phyloP scores from a whole-genome alignment of 1,139 yeast genomes.

The Yamadazyma dendronema region DNA sequence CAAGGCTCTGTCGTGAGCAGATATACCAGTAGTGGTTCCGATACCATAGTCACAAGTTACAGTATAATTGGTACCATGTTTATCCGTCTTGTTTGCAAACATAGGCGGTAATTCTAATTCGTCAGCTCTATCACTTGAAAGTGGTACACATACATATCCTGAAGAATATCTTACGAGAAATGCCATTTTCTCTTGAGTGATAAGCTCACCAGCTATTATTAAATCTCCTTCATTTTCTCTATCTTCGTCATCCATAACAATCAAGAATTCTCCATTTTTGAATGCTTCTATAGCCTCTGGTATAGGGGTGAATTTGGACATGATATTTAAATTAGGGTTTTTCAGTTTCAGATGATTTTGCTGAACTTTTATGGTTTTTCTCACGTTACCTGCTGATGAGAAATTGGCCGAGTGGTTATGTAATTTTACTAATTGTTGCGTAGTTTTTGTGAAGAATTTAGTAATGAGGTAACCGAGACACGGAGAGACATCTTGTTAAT shows the following conservation, averaged over 20 bases:
- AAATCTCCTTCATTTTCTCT: conserved; percentile 98
- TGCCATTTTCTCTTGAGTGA: conserved; percentile 89
- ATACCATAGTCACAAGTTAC: conserved; percentile 80
- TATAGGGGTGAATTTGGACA: conserved; percentile 48
- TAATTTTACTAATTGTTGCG: conserved; percentile 1
- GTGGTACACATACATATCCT: conserved; percentile 93
- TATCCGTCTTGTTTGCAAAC: conserved; percentile 65
- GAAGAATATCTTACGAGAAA: conserved; percentile 85
- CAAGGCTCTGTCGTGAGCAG: conserved; percentile 89
- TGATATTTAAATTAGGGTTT: conserved; percentile 1
- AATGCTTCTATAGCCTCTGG: conserved; percentile 79
- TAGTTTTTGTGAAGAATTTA: background rate
- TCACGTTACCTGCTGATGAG: background rate
- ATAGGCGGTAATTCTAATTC: conserved; percentile 75
- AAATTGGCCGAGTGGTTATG: background rate
- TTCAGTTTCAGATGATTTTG: background rate
- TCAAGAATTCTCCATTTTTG: conserved; percentile 81
- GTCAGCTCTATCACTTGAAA: conserved; percentile 77
- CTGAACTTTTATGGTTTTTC: background rate
- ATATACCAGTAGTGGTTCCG: conserved; percentile 97
- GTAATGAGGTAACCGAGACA: too few relatives aligned
- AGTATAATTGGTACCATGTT: conserved; percentile 97
- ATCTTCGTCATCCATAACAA: conserved; percentile 93
- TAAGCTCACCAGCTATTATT: conserved; percentile 81
- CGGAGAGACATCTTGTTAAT: too few relatives aligned